phyloP scores from a whole-genome alignment of 192 early-diverging fungal genomes.

The Linnemannia hyalina region DNA sequence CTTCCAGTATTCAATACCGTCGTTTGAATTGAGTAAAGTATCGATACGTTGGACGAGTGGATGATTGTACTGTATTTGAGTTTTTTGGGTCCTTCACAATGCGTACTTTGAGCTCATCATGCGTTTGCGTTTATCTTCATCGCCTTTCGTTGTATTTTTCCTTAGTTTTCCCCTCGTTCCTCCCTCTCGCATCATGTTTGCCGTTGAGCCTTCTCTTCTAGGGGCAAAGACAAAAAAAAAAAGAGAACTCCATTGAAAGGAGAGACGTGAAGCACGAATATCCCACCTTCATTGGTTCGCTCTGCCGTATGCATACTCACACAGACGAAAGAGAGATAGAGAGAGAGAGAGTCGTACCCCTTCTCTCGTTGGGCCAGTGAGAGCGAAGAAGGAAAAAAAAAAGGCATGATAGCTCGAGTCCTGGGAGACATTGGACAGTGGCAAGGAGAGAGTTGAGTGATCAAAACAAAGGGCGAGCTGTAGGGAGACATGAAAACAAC shows the following conservation, averaged over 20 bases:
- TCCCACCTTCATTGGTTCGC: background rate
- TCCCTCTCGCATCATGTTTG: constrained; percentile 5
- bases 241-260: background rate
- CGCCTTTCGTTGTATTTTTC: background rate
- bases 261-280: background rate
- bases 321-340: background rate
- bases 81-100: background rate
- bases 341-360: background rate
- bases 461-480: too few relatives aligned
- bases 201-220: background rate
- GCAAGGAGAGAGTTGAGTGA: background rate
- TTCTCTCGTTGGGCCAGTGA: background rate
- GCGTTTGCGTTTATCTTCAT: background rate
- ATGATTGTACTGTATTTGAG: background rate
- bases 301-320: background rate
- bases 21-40: background rate
- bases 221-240: constrained; percentile 6
- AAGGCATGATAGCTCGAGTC: background rate
- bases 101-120: background rate
- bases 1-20: background rate
- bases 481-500: too few relatives aligned
- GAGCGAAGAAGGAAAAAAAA: background rate
- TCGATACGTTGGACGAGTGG: background rate
- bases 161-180: background rate
- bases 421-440: background rate